Conservation (phyloP, 257 asterid species). For the Primulina eburnea region DNA sequence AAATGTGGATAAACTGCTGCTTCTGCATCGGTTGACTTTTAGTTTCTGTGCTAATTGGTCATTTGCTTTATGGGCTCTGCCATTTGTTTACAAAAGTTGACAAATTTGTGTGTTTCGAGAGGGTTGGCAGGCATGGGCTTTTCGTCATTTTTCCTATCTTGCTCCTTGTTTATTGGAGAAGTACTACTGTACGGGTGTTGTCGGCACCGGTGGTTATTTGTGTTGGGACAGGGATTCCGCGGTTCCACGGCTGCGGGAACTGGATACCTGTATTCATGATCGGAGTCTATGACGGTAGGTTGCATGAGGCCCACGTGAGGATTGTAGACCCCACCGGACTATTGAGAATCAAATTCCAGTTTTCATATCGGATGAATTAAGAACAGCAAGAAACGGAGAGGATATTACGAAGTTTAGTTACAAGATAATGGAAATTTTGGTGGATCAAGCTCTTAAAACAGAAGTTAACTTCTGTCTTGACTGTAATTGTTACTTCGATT, state of each 20-base stretch:
- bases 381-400: neutral
- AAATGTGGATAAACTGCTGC: slow-evolving; percentile 28
- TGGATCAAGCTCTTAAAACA: neutral
- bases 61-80: slow-evolving; percentile 25
- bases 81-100: slow-evolving; percentile 38
- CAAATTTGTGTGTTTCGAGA: slow-evolving; percentile 29
- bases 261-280: neutral
- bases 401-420: neutral
- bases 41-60: slow-evolving; percentile 29
- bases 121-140: slow-evolving; percentile 21
- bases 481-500: neutral
- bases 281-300: neutral
- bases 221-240: neutral
- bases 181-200: neutral
- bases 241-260: neutral
- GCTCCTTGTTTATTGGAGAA: slow-evolving; percentile 24
- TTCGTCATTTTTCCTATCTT: neutral
- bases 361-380: neutral
- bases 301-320: neutral
- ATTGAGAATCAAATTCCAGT: too few species aligned
- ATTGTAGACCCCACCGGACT: neutral
- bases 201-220: neutral
- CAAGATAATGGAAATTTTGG: neutral
- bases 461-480: neutral
- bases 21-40: slow-evolving; percentile 54